phyloP scores from a whole-genome alignment of 83 land plant species.

The Isoetes engelmannii region DNA sequence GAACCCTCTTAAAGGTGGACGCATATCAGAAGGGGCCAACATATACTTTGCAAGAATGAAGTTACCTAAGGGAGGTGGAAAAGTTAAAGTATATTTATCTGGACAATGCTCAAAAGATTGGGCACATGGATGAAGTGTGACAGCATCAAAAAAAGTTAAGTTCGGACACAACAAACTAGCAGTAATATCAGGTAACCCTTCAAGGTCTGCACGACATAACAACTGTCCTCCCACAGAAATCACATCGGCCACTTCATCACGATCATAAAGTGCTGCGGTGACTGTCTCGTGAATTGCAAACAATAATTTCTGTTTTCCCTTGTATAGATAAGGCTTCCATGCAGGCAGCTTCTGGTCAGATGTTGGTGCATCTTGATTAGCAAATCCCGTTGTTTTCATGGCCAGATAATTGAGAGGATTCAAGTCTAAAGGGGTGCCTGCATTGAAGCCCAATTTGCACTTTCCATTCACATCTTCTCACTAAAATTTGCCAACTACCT shows the following conservation, averaged over 20 bases:
- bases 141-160: constrained; percentile 45
- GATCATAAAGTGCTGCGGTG: constrained; percentile 87
- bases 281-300: constrained; percentile 73
- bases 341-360: constrained; percentile 81
- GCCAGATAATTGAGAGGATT: constrained; percentile 58
- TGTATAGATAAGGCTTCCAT: constrained; percentile 95
- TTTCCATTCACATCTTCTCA: background rate
- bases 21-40: constrained; percentile 36
- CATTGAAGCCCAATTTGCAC: background rate
- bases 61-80: constrained; percentile 88
- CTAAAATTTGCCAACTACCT: background rate
- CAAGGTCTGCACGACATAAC: constrained; percentile 89
- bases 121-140: constrained; percentile 89
- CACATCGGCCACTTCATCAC: constrained; percentile 86
- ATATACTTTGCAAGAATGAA: constrained; percentile 74
- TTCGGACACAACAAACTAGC: constrained; percentile 59
- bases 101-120: constrained; percentile 79
- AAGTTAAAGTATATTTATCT: constrained; percentile 73
- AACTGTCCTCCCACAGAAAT: constrained; percentile 78
- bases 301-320: constrained; percentile 70
- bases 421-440: constrained; percentile 85
- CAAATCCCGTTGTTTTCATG: constrained; percentile 63
- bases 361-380: constrained; percentile 64
- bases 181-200: constrained; percentile 94
- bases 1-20: constrained; percentile 89